A percentile compares a stretch with the other conserved stretches of the same genome.
These are phyloP conservation scores for Sphaerulina musiva DNA, from an alignment of 2,329 filamentous ascomycete species.

Conservation along the genomic window DNA sequence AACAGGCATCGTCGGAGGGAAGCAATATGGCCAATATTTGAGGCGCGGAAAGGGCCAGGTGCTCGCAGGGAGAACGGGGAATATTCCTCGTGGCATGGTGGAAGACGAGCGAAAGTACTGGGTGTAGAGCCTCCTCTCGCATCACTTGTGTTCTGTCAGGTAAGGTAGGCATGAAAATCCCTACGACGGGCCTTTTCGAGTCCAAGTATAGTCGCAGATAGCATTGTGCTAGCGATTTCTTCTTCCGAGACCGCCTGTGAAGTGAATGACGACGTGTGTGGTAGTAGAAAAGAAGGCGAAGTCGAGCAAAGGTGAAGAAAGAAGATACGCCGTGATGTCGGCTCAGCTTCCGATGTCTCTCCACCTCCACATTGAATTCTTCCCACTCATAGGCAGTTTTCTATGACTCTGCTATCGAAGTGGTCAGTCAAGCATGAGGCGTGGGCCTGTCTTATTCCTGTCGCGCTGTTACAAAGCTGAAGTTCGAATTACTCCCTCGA, in stretches of 20 bases:
- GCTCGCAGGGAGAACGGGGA: slow-evolving; percentile 27
- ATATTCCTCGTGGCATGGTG: slow-evolving; percentile 28
- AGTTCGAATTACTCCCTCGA: not conserved
- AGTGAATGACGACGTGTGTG: not conserved
- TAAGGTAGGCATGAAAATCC: not conserved
- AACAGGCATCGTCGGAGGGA: slow-evolving; percentile 39
- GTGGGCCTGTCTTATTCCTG: not conserved
- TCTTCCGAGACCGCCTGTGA: no score
- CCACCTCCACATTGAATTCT: not conserved
- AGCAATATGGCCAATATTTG: slow-evolving; percentile 33
- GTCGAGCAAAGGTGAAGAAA: not conserved
- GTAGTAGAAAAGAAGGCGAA: not conserved
- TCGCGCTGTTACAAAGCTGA: not conserved
- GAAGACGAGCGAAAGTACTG: slow-evolving; percentile 30
- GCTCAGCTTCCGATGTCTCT: not conserved
- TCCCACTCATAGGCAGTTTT: not conserved
- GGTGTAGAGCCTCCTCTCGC: slow-evolving; percentile 2
- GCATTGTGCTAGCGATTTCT: not conserved
- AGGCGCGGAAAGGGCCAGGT: slow-evolving; percentile 35
- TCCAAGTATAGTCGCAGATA: not conserved
- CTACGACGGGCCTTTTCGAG: not conserved
- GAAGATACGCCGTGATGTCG: not conserved
- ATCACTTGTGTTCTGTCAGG: not conserved
- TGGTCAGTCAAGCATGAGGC: slow-evolving; percentile 7
- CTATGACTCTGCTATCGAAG: not conserved